These are phyloP conservation scores for Mycena alexandri DNA, from an alignment of 768 basidiomycete genomes.

Conservation along the genomic window DNA sequence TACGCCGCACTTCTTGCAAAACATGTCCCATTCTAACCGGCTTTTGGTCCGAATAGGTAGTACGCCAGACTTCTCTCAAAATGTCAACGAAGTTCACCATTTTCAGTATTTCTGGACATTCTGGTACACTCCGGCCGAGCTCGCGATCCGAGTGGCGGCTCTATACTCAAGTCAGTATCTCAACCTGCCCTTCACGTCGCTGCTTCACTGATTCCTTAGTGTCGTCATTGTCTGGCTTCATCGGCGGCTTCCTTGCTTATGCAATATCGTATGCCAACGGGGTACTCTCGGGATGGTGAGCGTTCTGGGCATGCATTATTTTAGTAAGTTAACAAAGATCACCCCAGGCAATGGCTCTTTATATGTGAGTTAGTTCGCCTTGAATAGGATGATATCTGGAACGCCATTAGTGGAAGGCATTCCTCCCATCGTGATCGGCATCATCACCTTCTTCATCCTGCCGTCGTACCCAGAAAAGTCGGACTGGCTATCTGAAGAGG, in stretches of 20 bases:
- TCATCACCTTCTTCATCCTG: constrained; percentile 44
- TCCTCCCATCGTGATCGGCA: constrained; percentile 38
- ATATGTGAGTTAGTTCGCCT: constrained; percentile 38
- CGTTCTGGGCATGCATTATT: neutral
- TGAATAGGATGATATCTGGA: no score
- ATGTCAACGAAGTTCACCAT: neutral
- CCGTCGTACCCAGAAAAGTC: constrained; percentile 59
- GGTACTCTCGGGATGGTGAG: constrained; percentile 38
- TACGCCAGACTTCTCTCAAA: constrained; percentile 1
- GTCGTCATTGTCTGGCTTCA: constrained; percentile 35
- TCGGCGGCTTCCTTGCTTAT: constrained; percentile 40
- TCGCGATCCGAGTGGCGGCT: constrained; percentile 38
- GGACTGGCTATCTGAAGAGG: constrained; percentile 51
- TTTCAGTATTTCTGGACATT: constrained; percentile 38
- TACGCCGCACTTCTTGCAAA: neutral
- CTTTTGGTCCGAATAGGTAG: constrained; percentile 20
- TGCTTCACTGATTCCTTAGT: constrained; percentile 5
- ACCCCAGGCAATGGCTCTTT: constrained; percentile 45
- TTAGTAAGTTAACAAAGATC: neutral
- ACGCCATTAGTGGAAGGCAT: constrained; percentile 34
- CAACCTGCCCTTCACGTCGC: neutral
- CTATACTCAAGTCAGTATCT: constrained; percentile 38
- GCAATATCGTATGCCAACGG: constrained; percentile 40
- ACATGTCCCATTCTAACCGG: neutral
- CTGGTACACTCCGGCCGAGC: constrained; percentile 42